Evolutionary conservation across 2,329 filamentous ascomycete genomes (phyloP), one percentile per base, ranked within the genome.

Genomic region (Fusarium sp.): DNA sequence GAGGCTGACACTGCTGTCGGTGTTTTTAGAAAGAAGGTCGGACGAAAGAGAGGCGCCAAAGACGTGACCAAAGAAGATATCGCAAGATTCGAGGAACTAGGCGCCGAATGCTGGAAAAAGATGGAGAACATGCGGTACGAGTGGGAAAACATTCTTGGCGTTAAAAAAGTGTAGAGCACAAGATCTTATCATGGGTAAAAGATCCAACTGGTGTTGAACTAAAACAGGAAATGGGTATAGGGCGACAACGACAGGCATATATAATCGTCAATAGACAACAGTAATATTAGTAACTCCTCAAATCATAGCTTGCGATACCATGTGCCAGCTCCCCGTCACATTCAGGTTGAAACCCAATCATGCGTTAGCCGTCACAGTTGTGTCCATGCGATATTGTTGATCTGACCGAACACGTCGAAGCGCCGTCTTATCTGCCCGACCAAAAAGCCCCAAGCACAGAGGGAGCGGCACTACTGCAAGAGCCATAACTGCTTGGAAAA

Each of bases 401-500:
- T 88, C 87, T 9, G 81, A 85, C 50, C 71, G 79, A 8, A 90
- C 79, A 46, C 89, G 83, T 62, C 84, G 83, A 77, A 91, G 80
- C 23, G 74, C 75, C 18, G 90, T 79, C 70, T 84, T 84, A 14
- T 88, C 84, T 23, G 70, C 58, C 18, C 89, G 81, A 0, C 93
- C 93, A 78, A 95, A 92, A 45, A 91, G 74, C 0, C 94, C 93
- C 35, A 97, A 78, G 17, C 85, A 86, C 65, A 97, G 73, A 2
- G 93, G 91, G 50, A 92, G 80, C 12, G 93, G 92, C 45, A 92
- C 85, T 13, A 88, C 87, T 11, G 85, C 86, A 58, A 91, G 78
- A 1, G 90, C 89, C 13, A 97, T 64, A 5, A 93, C 90, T 3
- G 93, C 93, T 73, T 94, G 88, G 78, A 98, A 97, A 26, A 97